phyloP scores from a whole-genome alignment of 2,329 filamentous ascomycete genomes.

The Periglandula ipomoeae region DNA sequence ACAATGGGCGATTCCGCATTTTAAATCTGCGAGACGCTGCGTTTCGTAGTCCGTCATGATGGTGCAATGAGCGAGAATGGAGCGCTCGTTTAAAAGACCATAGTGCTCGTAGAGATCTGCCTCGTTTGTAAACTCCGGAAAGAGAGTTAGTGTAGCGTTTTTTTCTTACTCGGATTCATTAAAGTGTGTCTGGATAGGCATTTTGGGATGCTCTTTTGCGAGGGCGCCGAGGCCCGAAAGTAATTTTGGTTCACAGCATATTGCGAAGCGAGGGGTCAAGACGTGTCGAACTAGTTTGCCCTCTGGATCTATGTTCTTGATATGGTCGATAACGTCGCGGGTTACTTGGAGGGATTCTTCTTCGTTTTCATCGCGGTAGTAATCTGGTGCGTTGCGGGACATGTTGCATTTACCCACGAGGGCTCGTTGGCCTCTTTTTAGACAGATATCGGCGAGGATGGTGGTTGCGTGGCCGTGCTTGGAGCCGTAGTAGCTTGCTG shows the following conservation, averaged over 20 bases:
- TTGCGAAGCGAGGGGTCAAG: constrained; percentile 51
- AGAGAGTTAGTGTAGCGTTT: constrained; percentile 41
- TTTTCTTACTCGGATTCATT: constrained; percentile 56
- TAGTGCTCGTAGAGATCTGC: constrained; percentile 50
- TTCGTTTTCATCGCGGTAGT: constrained; percentile 37
- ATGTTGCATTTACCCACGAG: constrained; percentile 56
- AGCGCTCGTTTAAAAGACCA: constrained; percentile 41
- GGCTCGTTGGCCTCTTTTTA: constrained; percentile 45
- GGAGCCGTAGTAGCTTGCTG: constrained; percentile 51
- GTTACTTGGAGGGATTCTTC: constrained; percentile 41
- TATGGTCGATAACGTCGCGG: constrained; percentile 36
- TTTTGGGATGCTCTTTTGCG: constrained; percentile 32
- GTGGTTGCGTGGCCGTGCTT: constrained; percentile 47
- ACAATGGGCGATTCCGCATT: constrained; percentile 55
- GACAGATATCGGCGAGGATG: constrained; percentile 45
- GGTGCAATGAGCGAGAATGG: constrained; percentile 60
- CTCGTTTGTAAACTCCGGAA: constrained; percentile 46
- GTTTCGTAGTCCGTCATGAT: constrained; percentile 50
- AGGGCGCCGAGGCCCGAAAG: constrained; percentile 47
- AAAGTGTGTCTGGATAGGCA: constrained; percentile 59
- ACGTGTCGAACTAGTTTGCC: constrained; percentile 37
- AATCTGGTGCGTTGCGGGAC: constrained; percentile 46
- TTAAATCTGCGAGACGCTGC: constrained; percentile 31
- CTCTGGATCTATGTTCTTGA: constrained; percentile 34
- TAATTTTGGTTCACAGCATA: constrained; percentile 46